Conservation (phyloP, 148 eudicot species). For the Fallopia convolvulus region DNA sequence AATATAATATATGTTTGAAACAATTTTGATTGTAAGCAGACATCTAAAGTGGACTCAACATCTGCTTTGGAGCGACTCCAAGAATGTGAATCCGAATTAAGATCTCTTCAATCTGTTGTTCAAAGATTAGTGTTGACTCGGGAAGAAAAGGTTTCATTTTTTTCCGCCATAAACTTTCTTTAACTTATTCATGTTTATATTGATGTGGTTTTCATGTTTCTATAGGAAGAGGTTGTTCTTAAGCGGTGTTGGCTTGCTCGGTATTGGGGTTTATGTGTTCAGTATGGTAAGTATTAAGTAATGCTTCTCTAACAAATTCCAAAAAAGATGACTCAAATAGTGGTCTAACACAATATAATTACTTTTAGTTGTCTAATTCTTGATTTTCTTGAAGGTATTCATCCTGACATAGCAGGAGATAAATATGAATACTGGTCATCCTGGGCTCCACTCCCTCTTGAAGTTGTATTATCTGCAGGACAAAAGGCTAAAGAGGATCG, state of each 20-base stretch:
- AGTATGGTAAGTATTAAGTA: slow-evolving; percentile 40
- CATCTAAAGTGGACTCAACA: slow-evolving; percentile 60
- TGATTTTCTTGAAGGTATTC: slow-evolving; percentile 40
- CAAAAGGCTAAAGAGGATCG: slow-evolving; percentile 64
- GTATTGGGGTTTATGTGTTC: slow-evolving; percentile 69
- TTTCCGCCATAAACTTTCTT: slow-evolving; percentile 15
- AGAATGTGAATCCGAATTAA: slow-evolving; percentile 46
- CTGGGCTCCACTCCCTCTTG: slow-evolving; percentile 64
- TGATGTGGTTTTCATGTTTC: slow-evolving; percentile 33
- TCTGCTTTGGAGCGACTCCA: slow-evolving; percentile 56
- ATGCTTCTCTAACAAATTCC: background rate
- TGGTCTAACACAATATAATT: background rate
- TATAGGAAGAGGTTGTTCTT: slow-evolving; percentile 86
- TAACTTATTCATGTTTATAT: slow-evolving; percentile 12
- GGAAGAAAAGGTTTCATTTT: slow-evolving; percentile 68
- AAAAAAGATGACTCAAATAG: background rate
- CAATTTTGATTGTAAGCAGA: slow-evolving; percentile 27
- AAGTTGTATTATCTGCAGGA: slow-evolving; percentile 72
- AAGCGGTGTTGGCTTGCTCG: slow-evolving; percentile 98
- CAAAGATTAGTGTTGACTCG: slow-evolving; percentile 73
- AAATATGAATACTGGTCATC: slow-evolving; percentile 84
- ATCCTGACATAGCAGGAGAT: slow-evolving; percentile 71
- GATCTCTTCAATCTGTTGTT: slow-evolving; percentile 48
- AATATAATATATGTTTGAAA: background rate
- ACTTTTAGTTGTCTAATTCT: slow-evolving; percentile 1